phyloP scores from a whole-genome alignment of 2,329 filamentous ascomycete genomes.

The Biscogniauxia mediterranea region DNA sequence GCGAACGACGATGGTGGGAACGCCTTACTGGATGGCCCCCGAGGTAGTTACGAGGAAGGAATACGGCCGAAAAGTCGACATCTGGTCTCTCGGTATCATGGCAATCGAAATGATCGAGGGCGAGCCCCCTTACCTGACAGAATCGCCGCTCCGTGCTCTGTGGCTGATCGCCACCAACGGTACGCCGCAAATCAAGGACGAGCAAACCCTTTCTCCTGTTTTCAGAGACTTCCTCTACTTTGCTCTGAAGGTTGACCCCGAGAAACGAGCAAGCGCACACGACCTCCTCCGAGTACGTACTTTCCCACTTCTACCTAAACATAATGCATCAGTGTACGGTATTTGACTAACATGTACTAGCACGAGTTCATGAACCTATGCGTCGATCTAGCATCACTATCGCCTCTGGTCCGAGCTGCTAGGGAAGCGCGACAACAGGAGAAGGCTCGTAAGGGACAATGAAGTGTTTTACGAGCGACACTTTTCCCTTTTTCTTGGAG shows the following conservation, averaged over 20 bases:
- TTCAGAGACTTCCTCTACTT: slow-evolving; percentile 93
- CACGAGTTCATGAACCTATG: slow-evolving; percentile 79
- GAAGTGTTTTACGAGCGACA: slow-evolving; percentile 5
- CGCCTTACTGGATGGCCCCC: slow-evolving; percentile 99
- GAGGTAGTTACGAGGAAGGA: slow-evolving; percentile 97
- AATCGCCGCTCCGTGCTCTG: slow-evolving; percentile 86
- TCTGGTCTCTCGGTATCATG: slow-evolving; percentile 99
- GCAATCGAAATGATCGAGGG: slow-evolving; percentile 99
- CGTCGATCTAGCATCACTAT: slow-evolving; percentile 71
- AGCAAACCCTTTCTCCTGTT: slow-evolving; percentile 73
- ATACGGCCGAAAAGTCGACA: slow-evolving; percentile 97
- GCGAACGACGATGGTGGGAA: slow-evolving; percentile 98
- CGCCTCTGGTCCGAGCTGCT: slow-evolving; percentile 83
- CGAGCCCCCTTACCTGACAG: slow-evolving; percentile 93
- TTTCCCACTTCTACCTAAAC: slow-evolving; percentile 28
- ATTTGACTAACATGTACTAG: slow-evolving; percentile 42
- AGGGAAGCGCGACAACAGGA: slow-evolving; percentile 83
- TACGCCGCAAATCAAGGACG: slow-evolving; percentile 91
- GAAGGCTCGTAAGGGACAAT: slow-evolving; percentile 66
- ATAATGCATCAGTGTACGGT: background rate
- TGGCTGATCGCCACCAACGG: slow-evolving; percentile 98
- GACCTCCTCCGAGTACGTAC: slow-evolving; percentile 82
- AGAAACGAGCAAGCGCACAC: slow-evolving; percentile 93
- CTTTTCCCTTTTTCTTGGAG: slow-evolving; percentile 1
- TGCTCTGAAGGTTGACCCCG: slow-evolving; percentile 93